Base-by-base conservation (phyloP, 2,329 filamentous ascomycete genomes). In the Alternaria sp. region DNA sequence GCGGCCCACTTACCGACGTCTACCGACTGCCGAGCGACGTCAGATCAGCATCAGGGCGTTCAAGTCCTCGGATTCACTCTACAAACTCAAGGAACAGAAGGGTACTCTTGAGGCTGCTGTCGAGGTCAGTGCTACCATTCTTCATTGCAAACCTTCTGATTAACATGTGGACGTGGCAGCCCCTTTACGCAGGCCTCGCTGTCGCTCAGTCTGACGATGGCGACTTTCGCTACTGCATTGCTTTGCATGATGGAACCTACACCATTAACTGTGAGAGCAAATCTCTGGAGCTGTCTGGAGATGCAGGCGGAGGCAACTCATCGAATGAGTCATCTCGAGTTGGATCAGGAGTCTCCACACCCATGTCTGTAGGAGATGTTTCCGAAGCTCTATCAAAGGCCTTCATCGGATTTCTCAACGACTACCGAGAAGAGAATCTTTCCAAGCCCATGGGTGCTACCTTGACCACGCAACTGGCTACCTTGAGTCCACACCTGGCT, bases 361-460 rank as follows among this genome's bases (percentile, higher is more conserved):
- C 69, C 23, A 45, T 63, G 19, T 61, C 65, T 17, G 23, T 44
- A 10, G n/a, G 30, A 10, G 65, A 49, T 63, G 69, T 40, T 63
- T 59, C 70, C 4, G 61, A 60, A 15, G 62, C 61, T 19, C 57
- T 91, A 32, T 85, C 86, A 17, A 85, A 91, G 57, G 87, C 88
- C 66, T 82, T 93, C 47, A 80, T 92, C 64, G 67, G 73, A 0
- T 82, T 86, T 51, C 80, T 92, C 28, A 78, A 85, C 32, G 73
- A 80, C 21, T 94, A 93, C 69, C 87, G 89, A 67, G 82, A 86
- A 45, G 83, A 86, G 12, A 90, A 93, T 75, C 81, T 89, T 60
- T 87, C 88, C 81, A 96, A 95, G 78, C 90, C 93, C 69, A 84
- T 93, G 19, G 92, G 92, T 8, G 87, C 88, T 19, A 91, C 91